Base-by-base conservation (phyloP, 306 rosid genomes). In the Urtica urens region DNA sequence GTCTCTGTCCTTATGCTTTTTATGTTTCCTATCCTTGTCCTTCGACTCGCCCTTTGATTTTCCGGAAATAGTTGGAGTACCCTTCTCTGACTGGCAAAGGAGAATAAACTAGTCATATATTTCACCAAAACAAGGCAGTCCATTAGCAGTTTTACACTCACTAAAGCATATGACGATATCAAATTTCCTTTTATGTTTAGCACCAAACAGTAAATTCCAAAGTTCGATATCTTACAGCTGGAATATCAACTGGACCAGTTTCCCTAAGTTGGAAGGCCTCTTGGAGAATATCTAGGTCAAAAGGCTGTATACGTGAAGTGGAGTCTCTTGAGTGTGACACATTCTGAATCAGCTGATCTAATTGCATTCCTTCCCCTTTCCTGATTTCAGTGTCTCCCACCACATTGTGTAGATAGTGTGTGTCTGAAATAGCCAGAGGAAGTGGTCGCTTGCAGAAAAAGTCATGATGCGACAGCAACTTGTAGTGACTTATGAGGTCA, bases 301-400 rank as follows among this genome's bases (percentile, higher is more conserved):
- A 86, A 23, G 87, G 87, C 50, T 73, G 96, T 58, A 85, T 73
- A 6, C 83, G 86, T 27, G 75, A 73, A 72, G 61, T 79, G 24
- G 82, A 67, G 29, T 85, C 87, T 68, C 86, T 80, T 10, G 66
- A 49, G 63, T 69, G 75, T 17, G 82, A 73, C 34, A 83, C 51
- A 40, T 70, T 85, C 71, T 82, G 93, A 63, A 82, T 73, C 67
- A 92, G 99, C 65, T 92, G 93, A 82, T 79, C 92, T 63, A 92
- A 75, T 53, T 92, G 96, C 94, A 92, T 85, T 55, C 95, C 95
- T 55, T 92, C 96, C 51, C 99, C 99, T 80, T 82, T 85, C 65
- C 99, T 77, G 46, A 85, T 69, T 67, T 85, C 99, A 21, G 93
- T 77, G 76, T 92, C 99, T 70, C 96, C 99, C 57, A 82, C 88